Conservation (phyloP, 2,329 filamentous ascomycete species). For the Fusarium circinatum region DNA sequence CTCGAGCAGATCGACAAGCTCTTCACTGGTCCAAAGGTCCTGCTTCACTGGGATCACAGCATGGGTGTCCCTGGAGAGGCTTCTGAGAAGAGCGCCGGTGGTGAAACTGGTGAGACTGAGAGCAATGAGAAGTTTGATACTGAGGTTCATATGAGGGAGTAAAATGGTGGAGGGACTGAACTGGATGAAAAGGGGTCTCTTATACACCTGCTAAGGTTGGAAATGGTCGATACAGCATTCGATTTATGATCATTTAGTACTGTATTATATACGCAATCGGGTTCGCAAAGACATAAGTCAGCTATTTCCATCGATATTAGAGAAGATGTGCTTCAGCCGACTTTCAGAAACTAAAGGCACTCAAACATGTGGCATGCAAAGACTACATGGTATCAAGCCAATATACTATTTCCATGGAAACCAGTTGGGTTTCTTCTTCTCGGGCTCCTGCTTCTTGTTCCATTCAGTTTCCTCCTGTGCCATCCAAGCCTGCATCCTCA, state of each 20-base stretch:
- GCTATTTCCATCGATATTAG: background rate
- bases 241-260: background rate
- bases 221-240: background rate
- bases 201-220: background rate
- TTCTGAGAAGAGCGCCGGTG: slow-evolving; percentile 23
- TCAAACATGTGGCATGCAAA: background rate
- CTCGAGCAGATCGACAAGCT: slow-evolving; percentile 61
- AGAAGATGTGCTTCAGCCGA: background rate
- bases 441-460: slow-evolving; percentile 38
- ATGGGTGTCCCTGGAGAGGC: slow-evolving; percentile 47
- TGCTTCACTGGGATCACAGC: slow-evolving; percentile 47
- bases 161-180: background rate
- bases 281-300: background rate
- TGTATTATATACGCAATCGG: background rate
- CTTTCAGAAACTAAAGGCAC: background rate
- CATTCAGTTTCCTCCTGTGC: slow-evolving; percentile 43
- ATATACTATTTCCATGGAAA: slow-evolving; percentile 29
- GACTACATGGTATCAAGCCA: background rate
- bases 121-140: slow-evolving; percentile 36
- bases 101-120: slow-evolving; percentile 25
- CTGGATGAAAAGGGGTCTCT: background rate
- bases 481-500: slow-evolving; percentile 48
- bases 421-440: slow-evolving; percentile 39
- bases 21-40: slow-evolving; percentile 48
- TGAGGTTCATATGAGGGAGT: slow-evolving; percentile 18